These are phyloP conservation scores for Alternaria alternata DNA, from an alignment of 2,329 filamentous ascomycete genomes.

Conservation along the genomic window DNA sequence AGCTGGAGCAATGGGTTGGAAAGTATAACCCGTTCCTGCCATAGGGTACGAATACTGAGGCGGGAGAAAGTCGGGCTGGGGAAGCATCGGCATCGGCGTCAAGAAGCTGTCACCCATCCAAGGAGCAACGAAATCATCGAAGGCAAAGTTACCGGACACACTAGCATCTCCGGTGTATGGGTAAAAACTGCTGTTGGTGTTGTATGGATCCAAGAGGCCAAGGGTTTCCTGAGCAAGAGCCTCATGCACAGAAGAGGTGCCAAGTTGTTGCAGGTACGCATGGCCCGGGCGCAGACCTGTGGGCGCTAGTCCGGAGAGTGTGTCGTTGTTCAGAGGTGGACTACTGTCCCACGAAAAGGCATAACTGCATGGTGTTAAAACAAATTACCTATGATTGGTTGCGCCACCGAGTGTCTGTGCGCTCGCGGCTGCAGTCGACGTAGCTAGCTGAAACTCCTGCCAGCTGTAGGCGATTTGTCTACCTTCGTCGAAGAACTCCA, in stretches of 20 bases:
- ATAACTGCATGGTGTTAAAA: conserved; percentile 12
- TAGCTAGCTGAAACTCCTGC: background rate
- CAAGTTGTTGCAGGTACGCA: background rate
- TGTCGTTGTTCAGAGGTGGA: too few relatives aligned
- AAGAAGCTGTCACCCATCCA: background rate
- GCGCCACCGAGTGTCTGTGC: background rate
- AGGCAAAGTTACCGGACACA: too few relatives aligned
- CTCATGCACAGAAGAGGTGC: background rate
- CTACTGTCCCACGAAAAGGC: too few relatives aligned
- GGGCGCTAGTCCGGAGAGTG: too few relatives aligned
- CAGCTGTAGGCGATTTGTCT: background rate
- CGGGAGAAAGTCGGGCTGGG: background rate
- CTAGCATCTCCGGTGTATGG: background rate
- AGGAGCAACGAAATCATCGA: background rate
- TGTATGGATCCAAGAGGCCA: background rate
- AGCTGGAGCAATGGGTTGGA: background rate
- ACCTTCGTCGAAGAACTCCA: background rate
- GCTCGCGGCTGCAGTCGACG: background rate
- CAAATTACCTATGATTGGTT: conserved; percentile 8
- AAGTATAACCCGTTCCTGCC: background rate
- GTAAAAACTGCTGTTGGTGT: background rate
- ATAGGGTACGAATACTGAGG: background rate
- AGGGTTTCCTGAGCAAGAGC: background rate
- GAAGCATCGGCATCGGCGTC: background rate
- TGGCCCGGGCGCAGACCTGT: background rate